Evolutionary conservation across 805 yeast genomes (phyloP).

Genomic region (Osmozyma mogii): DNA sequence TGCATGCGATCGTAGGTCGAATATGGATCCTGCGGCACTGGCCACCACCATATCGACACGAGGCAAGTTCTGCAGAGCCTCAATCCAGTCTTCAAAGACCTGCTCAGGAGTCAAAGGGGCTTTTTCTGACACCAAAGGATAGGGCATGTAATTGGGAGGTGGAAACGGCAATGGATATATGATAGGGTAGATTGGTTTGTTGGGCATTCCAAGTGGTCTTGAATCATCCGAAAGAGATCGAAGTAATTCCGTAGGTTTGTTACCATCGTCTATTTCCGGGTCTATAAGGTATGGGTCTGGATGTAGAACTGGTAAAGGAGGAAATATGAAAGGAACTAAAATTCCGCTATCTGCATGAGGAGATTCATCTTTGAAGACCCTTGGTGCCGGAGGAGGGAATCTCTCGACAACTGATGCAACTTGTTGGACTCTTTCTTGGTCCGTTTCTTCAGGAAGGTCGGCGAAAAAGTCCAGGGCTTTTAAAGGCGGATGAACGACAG

Average conservation of each 20-base stretch:
- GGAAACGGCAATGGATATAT: constrained; percentile 40
- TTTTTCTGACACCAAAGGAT: constrained; percentile 30
- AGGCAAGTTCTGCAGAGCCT: constrained; percentile 30
- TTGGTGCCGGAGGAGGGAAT: constrained; percentile 40
- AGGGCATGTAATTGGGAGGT: constrained; percentile 38
- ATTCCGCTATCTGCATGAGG: constrained; percentile 24
- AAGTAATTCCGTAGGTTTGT: neutral
- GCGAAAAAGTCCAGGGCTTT: constrained; percentile 26
- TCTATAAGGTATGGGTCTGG: constrained; percentile 2
- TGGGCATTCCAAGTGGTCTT: constrained; percentile 2
- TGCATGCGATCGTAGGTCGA: constrained; percentile 29
- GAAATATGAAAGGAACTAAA: constrained; percentile 37
- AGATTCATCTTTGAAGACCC: too few species aligned
- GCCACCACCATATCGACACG: constrained; percentile 39
- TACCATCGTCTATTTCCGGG: neutral
- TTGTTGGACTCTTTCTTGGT: constrained; percentile 13
- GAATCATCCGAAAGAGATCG: constrained; percentile 6
- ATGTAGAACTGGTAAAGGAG: constrained; percentile 31
- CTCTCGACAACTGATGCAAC: constrained; percentile 15
- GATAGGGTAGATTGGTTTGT: constrained; percentile 2
- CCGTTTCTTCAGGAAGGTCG: constrained; percentile 20
- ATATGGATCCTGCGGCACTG: constrained; percentile 38
- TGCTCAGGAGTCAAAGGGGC: constrained; percentile 28
- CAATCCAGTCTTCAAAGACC: constrained; percentile 27
- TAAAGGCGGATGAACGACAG: constrained; percentile 28